Conservation (phyloP, 2,329 filamentous ascomycete species). For the Beauveria varroae region DNA sequence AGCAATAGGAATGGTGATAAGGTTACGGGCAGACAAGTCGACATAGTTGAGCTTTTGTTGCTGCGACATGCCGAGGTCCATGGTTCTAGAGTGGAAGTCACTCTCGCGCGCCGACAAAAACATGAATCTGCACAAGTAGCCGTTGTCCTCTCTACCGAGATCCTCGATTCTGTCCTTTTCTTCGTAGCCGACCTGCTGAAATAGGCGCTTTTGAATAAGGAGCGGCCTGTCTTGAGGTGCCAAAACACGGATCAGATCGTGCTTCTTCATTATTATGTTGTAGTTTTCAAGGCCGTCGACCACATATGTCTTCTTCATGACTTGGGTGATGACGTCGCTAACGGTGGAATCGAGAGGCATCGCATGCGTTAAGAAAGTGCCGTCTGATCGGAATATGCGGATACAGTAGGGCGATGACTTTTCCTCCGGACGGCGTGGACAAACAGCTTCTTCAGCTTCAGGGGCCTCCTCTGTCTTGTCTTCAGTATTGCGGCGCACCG, state of each 20-base stretch:
- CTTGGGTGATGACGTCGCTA: constrained; percentile 76
- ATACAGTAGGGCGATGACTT: constrained; percentile 79
- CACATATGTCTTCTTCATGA: constrained; percentile 90
- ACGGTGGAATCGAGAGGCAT: constrained; percentile 78
- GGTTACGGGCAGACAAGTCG: constrained; percentile 80
- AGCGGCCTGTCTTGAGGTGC: constrained; percentile 73
- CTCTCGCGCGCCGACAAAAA: constrained; percentile 86
- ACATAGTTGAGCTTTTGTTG: constrained; percentile 91
- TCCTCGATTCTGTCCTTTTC: constrained; percentile 84
- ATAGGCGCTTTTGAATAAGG: constrained; percentile 80
- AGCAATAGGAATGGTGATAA: constrained; percentile 90
- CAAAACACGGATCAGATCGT: constrained; percentile 79
- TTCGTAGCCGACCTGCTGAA: constrained; percentile 89
- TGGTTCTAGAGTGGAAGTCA: constrained; percentile 59
- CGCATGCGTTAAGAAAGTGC: constrained; percentile 88
- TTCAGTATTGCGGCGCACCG: constrained; percentile 67
- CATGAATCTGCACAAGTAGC: constrained; percentile 91
- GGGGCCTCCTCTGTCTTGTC: constrained; percentile 49
- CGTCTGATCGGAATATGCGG: constrained; percentile 88
- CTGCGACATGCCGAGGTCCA: constrained; percentile 75
- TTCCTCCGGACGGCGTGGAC: constrained; percentile 63
- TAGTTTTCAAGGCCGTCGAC: constrained; percentile 89
- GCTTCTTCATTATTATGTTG: constrained; percentile 90
- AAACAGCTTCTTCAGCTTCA: constrained; percentile 62
- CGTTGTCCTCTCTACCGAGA: constrained; percentile 92